Evolutionary conservation across 768 basidiomycete genomes (phyloP), one percentile per base, ranked within the genome.

Genomic region (Russula foetens): DNA sequence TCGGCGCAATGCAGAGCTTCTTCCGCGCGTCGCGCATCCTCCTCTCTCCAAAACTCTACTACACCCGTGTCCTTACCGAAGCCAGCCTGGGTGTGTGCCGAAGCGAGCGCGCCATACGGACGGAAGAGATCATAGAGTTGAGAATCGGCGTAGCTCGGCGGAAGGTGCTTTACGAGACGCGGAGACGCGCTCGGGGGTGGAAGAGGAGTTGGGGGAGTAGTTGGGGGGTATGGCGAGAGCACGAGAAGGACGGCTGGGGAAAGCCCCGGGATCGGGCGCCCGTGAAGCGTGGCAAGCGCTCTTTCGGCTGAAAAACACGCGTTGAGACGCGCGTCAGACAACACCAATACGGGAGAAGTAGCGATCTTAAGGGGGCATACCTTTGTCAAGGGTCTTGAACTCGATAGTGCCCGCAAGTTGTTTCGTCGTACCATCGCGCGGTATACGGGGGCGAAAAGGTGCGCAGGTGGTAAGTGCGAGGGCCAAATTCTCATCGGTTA

Each of bases 41-140:
- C 88, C 71, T 93, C 92, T 58, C 85, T 81, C 88, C 89, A 92
- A 71, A 88, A 93, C 71, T 93, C 89, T 44, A 92, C 79, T 53
- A 90, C 80, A 51, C 84, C 91, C 0, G 84, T 86, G 71, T 90
- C 90, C 43, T 82, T 78, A 23, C 88, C 89, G 68, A 90, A 86
- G 46, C 85, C 84, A 15, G 88, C 84, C 54, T 85, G 86, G 7
- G 83, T 81, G 64, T 84, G 84, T 23, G 80, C 85, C 4, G 90
- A 88, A 35, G 90, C 87, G 53, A 95, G 80, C 23, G 91, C 88
- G 59, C 93, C 92, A 66, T 79, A 94, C 0, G 85, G 84, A 26
- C 91, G 80, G 74, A 92, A 93, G 46, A 93, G 76, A 68, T 94
- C 91, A 70, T 89, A 97, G 2, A 97, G 77, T 58, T 84, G 80